Evolutionary conservation across 2,329 filamentous ascomycete genomes (phyloP), one percentile per base, ranked within the genome.

Genomic region (Colletotrichum spinosum): DNA sequence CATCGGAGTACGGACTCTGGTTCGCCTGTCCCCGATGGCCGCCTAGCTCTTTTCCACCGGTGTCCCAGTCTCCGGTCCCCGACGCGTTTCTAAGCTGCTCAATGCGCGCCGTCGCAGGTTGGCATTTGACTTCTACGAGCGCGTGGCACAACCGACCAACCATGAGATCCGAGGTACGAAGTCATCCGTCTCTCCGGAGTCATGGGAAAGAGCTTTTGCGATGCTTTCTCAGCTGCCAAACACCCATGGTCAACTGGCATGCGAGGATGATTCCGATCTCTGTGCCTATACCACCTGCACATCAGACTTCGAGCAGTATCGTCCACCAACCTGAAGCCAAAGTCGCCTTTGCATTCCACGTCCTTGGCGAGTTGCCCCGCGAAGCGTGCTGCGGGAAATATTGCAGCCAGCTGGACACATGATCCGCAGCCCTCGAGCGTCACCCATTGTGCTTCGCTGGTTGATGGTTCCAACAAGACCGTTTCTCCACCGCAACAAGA

Each of bases 41-140:
- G 61, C 50, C 45, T 35, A 51, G 51, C 51, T 51, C 49, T 60
- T 55, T 52, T 37, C 57, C 46, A 13, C 38, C 51, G 57, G 45
- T 55, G n/a, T 56, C 53, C 41, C 57, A 56, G 58, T 62, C 62
- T 56, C 57, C 57, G 57, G 46, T 45, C 41, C 57, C 51, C 25
- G 15, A 42, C 39, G 10, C 42, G 52, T 61, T 41, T 55, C 52
- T 56, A 52, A 42, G 41, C 45, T 42, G 61, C 62, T 49, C 52
- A 35, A 65, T 65, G 62, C 62, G 52, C 45, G 46, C 51, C 57
- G 57, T 61, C 62, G 62, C 62, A 62, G 51, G 61, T 65, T 65
- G 46, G 41, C 46, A n/a, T 65, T 65, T 65, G 62, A 65, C 62
- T 65, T 65, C 52, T 51, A 46, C 35, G 60, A 59, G 42, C 60